Evolutionary conservation across 306 rosid genomes (phyloP).

Genomic region (Biancaea sappan): DNA sequence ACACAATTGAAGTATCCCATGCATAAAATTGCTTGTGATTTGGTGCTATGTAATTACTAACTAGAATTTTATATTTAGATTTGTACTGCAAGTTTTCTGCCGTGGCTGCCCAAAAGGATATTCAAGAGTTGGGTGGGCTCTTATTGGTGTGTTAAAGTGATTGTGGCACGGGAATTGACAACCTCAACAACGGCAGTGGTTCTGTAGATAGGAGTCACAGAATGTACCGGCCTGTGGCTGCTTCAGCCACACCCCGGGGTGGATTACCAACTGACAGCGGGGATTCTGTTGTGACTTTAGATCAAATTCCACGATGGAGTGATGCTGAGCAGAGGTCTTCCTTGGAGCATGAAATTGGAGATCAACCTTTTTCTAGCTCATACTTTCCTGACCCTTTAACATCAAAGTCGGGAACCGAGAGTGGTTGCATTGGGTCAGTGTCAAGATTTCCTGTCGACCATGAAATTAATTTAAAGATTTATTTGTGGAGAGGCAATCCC

Average conservation of each 20-base stretch:
- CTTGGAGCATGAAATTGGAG: conserved; percentile 59
- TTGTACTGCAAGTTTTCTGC: neutral
- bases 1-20: neutral
- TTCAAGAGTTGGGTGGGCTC: conserved; percentile 22
- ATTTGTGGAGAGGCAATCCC: conserved; percentile 94
- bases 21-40: neutral
- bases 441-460: conserved; percentile 89
- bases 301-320: conserved; percentile 94
- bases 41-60: neutral
- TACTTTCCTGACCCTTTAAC: conserved; percentile 84
- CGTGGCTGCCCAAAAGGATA: neutral
- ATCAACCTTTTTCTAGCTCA: conserved; percentile 63
- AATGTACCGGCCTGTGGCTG: conserved; percentile 84
- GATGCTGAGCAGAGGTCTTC: conserved; percentile 81
- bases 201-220: conserved; percentile 38
- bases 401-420: conserved; percentile 50
- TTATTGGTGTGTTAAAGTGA: conserved; percentile 24
- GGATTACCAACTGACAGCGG: conserved; percentile 71
- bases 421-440: conserved; percentile 49
- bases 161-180: conserved; percentile 24
- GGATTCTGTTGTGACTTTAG: conserved; percentile 77
- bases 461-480: conserved; percentile 79
- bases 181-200: conserved; percentile 33
- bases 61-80: conserved; percentile 16
- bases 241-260: conserved; percentile 65